These are phyloP conservation scores for Bauhinia variegata DNA, from an alignment of 306 rosid genomes.

Conservation along the genomic window DNA sequence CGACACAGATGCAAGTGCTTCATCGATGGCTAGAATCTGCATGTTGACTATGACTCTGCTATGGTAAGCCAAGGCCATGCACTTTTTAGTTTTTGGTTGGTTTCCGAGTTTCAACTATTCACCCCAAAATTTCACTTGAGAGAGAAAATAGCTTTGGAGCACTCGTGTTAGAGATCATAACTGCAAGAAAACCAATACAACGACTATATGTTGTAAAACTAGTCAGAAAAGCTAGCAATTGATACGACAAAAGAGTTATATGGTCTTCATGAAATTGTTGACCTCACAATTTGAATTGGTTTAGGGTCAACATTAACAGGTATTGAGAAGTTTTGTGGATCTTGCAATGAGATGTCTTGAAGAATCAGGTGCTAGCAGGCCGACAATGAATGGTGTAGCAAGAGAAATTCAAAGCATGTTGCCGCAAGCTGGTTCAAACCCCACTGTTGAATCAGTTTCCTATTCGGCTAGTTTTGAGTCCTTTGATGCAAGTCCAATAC, in stretches of 20 bases:
- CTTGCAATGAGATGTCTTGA: constrained; percentile 46
- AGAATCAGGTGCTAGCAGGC: constrained; percentile 40
- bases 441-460: constrained; percentile 24
- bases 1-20: too few relatives aligned
- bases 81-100: too few relatives aligned
- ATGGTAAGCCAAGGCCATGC: too few relatives aligned
- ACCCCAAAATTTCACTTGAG: too few relatives aligned
- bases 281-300: constrained; percentile 27
- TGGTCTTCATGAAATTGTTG: constrained; percentile 38
- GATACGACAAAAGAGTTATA: constrained; percentile 37
- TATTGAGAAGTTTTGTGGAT: constrained; percentile 40
- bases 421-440: constrained; percentile 37
- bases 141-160: constrained; percentile 59
- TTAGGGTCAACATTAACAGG: constrained; percentile 31
- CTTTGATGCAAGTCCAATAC: constrained; percentile 26
- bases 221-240: constrained; percentile 29
- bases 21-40: too few relatives aligned
- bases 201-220: constrained; percentile 33
- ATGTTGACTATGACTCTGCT: too few relatives aligned
- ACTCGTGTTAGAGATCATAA: constrained; percentile 50
- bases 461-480: constrained; percentile 34
- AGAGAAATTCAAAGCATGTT: constrained; percentile 44
- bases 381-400: constrained; percentile 49
- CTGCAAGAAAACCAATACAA: constrained; percentile 46
- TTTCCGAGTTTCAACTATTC: too few relatives aligned